Conservation (phyloP, 768 basidiomycete species). For the Termitomyces bulborhizus region DNA sequence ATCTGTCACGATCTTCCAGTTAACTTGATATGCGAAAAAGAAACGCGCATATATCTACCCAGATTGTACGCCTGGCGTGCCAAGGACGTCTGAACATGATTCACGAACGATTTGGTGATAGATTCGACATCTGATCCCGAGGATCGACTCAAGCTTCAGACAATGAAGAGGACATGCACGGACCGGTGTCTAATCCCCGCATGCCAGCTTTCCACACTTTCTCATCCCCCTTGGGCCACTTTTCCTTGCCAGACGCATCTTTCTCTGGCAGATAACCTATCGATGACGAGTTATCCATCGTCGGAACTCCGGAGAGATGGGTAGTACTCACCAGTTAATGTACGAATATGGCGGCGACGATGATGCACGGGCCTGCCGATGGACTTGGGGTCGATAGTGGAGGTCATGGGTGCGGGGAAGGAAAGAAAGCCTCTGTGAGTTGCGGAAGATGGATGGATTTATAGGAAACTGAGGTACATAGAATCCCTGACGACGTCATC, state of each 20-base stretch:
- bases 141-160: background rate
- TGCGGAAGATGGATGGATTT: constrained; percentile 6
- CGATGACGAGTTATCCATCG: background rate
- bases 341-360: constrained; percentile 61
- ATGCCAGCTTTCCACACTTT: constrained; percentile 62
- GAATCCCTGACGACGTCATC: constrained; percentile 7
- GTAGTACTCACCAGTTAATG: constrained; percentile 47
- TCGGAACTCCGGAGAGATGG: background rate
- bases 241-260: constrained; percentile 71
- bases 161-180: constrained; percentile 1
- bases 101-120: constrained; percentile 72
- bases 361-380: constrained; percentile 54
- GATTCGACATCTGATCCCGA: constrained; percentile 42
- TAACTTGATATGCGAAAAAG: background rate
- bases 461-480: constrained; percentile 6
- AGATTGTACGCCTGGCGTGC: constrained; percentile 90
- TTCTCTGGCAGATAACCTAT: constrained; percentile 75
- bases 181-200: constrained; percentile 53
- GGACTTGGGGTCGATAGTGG: constrained; percentile 54
- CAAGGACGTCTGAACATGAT: constrained; percentile 83
- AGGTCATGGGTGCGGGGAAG: constrained; percentile 43
- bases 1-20: constrained; percentile 31
- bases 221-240: constrained; percentile 82
- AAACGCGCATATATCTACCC: constrained; percentile 28
- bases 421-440: constrained; percentile 1